Evolutionary conservation across 768 basidiomycete genomes (phyloP), one percentile per base, ranked within the genome.

Genomic region (Boletus patriciae): DNA sequence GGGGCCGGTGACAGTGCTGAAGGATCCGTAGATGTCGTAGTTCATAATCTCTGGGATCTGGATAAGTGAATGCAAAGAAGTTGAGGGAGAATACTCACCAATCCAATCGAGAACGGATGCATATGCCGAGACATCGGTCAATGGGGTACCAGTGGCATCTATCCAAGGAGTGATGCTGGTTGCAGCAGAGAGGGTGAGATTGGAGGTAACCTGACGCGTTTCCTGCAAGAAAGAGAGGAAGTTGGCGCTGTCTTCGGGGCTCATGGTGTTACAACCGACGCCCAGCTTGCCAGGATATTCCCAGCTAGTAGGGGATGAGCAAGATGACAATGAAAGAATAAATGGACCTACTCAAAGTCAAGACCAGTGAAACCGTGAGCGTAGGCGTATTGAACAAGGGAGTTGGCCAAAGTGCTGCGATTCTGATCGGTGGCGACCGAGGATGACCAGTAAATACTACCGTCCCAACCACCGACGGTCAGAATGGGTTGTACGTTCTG

Each of bases 231-330:
- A 90, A 13, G 77, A 64, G 41, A 95, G 81, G 73, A 88, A 88
- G 72, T 97, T 94, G 59, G 80, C 77, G 0, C 88, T 86, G 70
- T 97, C 94, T 50, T 80, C 64, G 5, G 78, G 59, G 23, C 82
- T 81, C 45, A 84, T 70, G 7, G 69, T 70, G 73, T 96, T 96
- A 66, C 90, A 90, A 8, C 80, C 79, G 19, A 88, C 80, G 16
- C 92, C 92, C 44, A 74, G 75, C 12, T 73, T 73, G 38, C 78
- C 83, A 37, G 93, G 94, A 67, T 92, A 96, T 70, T 94, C 93
- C 92, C 92, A 94, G 66, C 90, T 90, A 47, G n/a, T 2, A 31
- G 19, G 6, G 1, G 23, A 18, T 64, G 19, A 63, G 54, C 15
- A 47, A 25, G 8, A 38, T 7, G n/a, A 3, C 2, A 7, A 0